phyloP scores from a whole-genome alignment of 179 eudicot species.

The Corrigiola litoralis region DNA sequence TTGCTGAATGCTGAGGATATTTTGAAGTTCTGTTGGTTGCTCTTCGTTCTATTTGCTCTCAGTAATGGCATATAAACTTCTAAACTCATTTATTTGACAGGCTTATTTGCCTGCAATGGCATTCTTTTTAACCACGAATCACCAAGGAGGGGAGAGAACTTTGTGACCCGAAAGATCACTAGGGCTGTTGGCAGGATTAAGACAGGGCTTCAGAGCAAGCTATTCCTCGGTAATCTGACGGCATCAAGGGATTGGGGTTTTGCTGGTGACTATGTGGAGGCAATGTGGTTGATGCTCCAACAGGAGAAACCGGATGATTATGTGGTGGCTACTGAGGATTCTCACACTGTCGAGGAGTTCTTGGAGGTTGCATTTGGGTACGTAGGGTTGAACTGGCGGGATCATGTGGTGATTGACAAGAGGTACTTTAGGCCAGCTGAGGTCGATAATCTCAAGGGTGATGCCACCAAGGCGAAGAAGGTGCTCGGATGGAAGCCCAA shows the following conservation, averaged over 20 bases:
- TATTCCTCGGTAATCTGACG: slow-evolving; percentile 75
- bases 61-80: not conserved
- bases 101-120: slow-evolving; percentile 87
- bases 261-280: slow-evolving; percentile 98
- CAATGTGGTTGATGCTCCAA: slow-evolving; percentile 99
- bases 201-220: slow-evolving; percentile 79
- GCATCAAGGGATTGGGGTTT: slow-evolving; percentile 98
- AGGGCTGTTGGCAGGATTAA: slow-evolving; percentile 92
- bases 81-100: slow-evolving; percentile 8
- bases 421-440: slow-evolving; percentile 90
- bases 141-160: slow-evolving; percentile 93
- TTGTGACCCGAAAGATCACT: slow-evolving; percentile 94
- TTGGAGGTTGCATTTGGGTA: slow-evolving; percentile 78
- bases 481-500: slow-evolving; percentile 82
- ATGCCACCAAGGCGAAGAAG: slow-evolving; percentile 73
- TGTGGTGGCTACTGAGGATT: slow-evolving; percentile 91
- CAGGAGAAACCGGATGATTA: slow-evolving; percentile 96
- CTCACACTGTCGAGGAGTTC: slow-evolving; percentile 93
- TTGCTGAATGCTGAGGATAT: too few species aligned
- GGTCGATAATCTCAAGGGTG: slow-evolving; percentile 93
- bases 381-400: slow-evolving; percentile 81
- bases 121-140: slow-evolving; percentile 91
- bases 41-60: not conserved
- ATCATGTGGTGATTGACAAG: slow-evolving; percentile 83
- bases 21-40: not conserved